These are phyloP conservation scores for Fusarium irregulare DNA, from an alignment of 2,329 filamentous ascomycete species.

Conservation along the genomic window DNA sequence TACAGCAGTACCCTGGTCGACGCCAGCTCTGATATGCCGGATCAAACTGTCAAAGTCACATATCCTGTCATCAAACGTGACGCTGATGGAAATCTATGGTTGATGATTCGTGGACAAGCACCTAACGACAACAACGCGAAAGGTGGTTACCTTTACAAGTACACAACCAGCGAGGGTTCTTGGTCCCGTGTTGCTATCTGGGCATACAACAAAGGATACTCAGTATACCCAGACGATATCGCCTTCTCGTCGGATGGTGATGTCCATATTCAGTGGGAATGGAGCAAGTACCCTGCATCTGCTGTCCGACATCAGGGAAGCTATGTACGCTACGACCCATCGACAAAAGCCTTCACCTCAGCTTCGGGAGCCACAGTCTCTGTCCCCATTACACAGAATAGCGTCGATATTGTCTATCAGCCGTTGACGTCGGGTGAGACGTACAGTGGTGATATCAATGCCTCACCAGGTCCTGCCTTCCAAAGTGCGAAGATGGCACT, in stretches of 20 bases:
- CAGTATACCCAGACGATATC: constrained; percentile 45
- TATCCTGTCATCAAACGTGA: constrained; percentile 30
- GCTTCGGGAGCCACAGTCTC: constrained; percentile 18
- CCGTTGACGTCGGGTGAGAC: constrained; percentile 40
- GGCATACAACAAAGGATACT: constrained; percentile 42
- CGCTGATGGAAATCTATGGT: constrained; percentile 6
- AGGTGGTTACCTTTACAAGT: constrained; percentile 30
- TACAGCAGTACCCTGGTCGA: constrained; percentile 40
- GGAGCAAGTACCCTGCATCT: constrained; percentile 45
- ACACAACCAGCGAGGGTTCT: background rate
- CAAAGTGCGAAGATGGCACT: constrained; percentile 22
- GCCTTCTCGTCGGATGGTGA: constrained; percentile 45
- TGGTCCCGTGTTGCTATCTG: constrained; percentile 15
- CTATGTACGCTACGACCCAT: constrained; percentile 42
- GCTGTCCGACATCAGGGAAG: constrained; percentile 43
- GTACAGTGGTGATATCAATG: constrained; percentile 19
- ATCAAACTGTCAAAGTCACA: constrained; percentile 27
- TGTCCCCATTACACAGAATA: constrained; percentile 16
- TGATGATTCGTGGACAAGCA: constrained; percentile 23
- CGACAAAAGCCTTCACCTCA: constrained; percentile 32
- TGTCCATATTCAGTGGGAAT: constrained; percentile 46
- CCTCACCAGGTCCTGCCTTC: constrained; percentile 4
- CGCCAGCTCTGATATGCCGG: constrained; percentile 37
- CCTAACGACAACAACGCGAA: constrained; percentile 8
- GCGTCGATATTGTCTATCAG: constrained; percentile 19